Conservation (phyloP, 2,329 filamentous ascomycete species). For the Aspergillus sojae region DNA sequence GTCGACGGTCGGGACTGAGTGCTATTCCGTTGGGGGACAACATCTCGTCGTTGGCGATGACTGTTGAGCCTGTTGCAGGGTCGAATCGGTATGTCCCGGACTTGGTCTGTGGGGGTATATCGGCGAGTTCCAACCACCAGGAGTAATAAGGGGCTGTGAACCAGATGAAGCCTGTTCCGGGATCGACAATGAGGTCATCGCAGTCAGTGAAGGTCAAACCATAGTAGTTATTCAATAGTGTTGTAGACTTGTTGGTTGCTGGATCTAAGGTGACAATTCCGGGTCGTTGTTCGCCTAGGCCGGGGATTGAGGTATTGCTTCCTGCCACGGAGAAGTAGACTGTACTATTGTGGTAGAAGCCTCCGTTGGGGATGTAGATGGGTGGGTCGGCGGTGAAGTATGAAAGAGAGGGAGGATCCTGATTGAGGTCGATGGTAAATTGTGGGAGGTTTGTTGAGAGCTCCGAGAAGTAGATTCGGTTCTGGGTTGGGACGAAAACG, state of each 20-base stretch:
- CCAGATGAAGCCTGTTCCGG: constrained; percentile 7
- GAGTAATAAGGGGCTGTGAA: constrained; percentile 7
- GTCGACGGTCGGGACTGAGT: not conserved
- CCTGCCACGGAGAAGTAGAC: constrained; percentile 9
- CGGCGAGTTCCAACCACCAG: not conserved
- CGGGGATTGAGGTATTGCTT: not conserved
- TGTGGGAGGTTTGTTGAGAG: constrained; percentile 4
- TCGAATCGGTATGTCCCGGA: constrained; percentile 7
- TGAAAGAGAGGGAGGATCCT: constrained; percentile 5
- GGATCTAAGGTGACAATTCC: constrained; percentile 6
- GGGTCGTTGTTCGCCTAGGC: constrained; percentile 3
- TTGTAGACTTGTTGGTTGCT: not conserved
- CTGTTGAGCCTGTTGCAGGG: not conserved
- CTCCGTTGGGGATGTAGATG: constrained; percentile 7
- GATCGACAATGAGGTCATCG: constrained; percentile 8
- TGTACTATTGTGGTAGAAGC: constrained; percentile 2
- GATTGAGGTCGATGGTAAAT: constrained; percentile 7
- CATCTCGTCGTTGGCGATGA: constrained; percentile 8
- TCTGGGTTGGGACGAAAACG: constrained; percentile 3
- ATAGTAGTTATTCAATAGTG: constrained; percentile 10
- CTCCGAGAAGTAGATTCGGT: constrained; percentile 7
- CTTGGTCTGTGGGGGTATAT: constrained; percentile 2
- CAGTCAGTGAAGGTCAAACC: constrained; percentile 8
- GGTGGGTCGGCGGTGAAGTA: constrained; percentile 3
- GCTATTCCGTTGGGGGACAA: constrained; percentile 8